phyloP scores from a whole-genome alignment of 371 early-diverging fungal species.

The Mortierella sp. region DNA sequence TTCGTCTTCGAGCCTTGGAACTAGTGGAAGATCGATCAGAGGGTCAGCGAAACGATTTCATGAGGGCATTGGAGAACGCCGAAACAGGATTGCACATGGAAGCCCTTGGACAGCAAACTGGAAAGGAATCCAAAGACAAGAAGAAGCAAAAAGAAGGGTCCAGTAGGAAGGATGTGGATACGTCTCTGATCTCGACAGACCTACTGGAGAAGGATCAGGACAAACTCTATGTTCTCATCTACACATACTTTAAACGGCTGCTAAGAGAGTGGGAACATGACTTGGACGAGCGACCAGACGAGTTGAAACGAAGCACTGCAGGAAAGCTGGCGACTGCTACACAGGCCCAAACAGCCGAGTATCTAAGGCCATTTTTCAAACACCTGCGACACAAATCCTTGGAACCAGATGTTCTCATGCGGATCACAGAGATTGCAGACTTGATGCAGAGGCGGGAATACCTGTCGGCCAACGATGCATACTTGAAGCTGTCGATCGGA shows the following conservation, averaged over 20 bases:
- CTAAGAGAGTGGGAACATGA: constrained; percentile 90
- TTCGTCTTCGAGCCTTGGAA: constrained; percentile 86
- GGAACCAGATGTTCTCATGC: constrained; percentile 86
- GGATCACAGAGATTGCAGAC: constrained; percentile 90
- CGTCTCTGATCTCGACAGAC: constrained; percentile 65
- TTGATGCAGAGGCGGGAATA: constrained; percentile 89
- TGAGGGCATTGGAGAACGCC: constrained; percentile 83
- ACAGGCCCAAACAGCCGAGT: constrained; percentile 87
- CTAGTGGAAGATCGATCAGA: constrained; percentile 85
- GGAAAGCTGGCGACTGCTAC: constrained; percentile 88
- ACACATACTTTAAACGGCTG: constrained; percentile 84
- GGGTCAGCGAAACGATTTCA: constrained; percentile 94
- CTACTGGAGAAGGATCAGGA: constrained; percentile 83
- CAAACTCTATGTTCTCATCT: constrained; percentile 76
- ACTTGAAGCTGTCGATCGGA: constrained; percentile 94
- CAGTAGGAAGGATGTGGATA: constrained; percentile 60
- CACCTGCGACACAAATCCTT: constrained; percentile 81
- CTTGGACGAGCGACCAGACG: constrained; percentile 81
- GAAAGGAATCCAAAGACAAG: constrained; percentile 56
- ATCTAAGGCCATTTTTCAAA: constrained; percentile 91
- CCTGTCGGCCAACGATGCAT: constrained; percentile 92
- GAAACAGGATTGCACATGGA: constrained; percentile 86
- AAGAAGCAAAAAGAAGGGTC: constrained; percentile 56
- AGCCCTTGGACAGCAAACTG: constrained; percentile 66
- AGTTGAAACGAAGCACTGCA: constrained; percentile 70